These are phyloP conservation scores for Eucalyptus decipiens DNA, from an alignment of 345 rosid genomes.

Conservation along the genomic window DNA sequence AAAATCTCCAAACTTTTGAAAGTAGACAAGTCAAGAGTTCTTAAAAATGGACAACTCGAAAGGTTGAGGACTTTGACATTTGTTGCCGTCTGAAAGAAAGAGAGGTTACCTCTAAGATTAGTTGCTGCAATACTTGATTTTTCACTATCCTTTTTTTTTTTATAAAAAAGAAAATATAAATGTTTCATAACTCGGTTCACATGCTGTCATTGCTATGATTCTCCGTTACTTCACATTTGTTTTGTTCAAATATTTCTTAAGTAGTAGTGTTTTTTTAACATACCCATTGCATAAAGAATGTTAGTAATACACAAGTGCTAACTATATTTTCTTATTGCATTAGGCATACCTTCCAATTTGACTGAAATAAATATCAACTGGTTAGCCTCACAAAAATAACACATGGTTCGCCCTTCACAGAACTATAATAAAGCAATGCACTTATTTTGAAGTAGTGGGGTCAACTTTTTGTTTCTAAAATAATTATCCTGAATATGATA, in stretches of 20 bases:
- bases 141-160: not conserved
- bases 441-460: not conserved
- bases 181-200: rapidly evolving
- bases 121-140: rapidly evolving
- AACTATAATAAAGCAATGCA: not conserved
- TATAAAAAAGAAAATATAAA: not conserved
- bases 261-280: not conserved
- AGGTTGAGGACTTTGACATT: not conserved
- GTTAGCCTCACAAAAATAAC: not conserved
- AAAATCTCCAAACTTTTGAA: not conserved
- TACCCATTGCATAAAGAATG: not conserved
- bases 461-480: not conserved
- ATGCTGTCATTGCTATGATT: not conserved
- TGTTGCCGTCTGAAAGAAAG: not conserved
- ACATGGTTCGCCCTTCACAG: not conserved
- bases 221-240: not conserved
- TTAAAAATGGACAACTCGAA: not conserved
- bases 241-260: not conserved
- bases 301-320: not conserved
- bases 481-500: no score
- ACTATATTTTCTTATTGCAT: not conserved
- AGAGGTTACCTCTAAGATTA: not conserved
- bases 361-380: no score
- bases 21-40: not conserved
- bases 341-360: not conserved